phyloP scores from a whole-genome alignment of 2,329 filamentous ascomycete species.

The Hortaea sp. region DNA sequence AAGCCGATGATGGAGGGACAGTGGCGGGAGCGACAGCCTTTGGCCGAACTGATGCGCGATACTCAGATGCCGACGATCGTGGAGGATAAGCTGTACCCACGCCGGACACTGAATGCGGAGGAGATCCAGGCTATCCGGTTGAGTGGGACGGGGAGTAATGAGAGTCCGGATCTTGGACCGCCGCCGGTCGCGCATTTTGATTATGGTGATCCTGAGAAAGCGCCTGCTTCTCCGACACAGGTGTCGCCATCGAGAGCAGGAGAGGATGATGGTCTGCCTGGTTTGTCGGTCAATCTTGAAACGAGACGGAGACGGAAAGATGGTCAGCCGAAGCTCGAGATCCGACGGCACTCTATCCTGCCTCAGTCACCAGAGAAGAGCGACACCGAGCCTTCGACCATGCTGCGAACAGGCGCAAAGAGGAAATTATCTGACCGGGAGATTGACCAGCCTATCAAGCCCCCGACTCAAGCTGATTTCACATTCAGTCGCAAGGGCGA shows the following conservation, averaged over 20 bases:
- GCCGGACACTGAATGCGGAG: slow-evolving; percentile 53
- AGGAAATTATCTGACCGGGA: slow-evolving; percentile 48
- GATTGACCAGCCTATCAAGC: slow-evolving; percentile 31
- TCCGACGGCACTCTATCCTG: slow-evolving; percentile 34
- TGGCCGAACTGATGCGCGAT: slow-evolving; percentile 23
- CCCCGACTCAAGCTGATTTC: slow-evolving; percentile 32
- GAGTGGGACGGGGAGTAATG: slow-evolving; percentile 43
- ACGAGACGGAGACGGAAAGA: slow-evolving; percentile 44
- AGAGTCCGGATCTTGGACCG: slow-evolving; percentile 59
- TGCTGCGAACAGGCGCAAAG: slow-evolving; percentile 42
- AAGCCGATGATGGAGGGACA: slow-evolving; percentile 15
- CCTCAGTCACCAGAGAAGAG: slow-evolving; percentile 28
- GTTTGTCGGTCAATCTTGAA: slow-evolving; percentile 39
- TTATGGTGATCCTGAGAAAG: slow-evolving; percentile 36
- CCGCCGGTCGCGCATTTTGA: slow-evolving; percentile 46
- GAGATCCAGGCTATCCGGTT: slow-evolving; percentile 44
- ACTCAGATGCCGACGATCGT: slow-evolving; percentile 53
- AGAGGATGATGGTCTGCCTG: slow-evolving; percentile 28
- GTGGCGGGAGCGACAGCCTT: slow-evolving; percentile 22
- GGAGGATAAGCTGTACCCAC: slow-evolving; percentile 58
- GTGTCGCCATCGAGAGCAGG: slow-evolving; percentile 2
- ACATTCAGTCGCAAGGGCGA: slow-evolving; percentile 33
- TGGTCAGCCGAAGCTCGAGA: slow-evolving; percentile 35
- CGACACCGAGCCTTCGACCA: slow-evolving; percentile 22
- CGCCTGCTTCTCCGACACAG: slow-evolving; percentile 2